phyloP scores from a whole-genome alignment of 2,329 filamentous ascomycete species.

The Colletotrichum shisoi region DNA sequence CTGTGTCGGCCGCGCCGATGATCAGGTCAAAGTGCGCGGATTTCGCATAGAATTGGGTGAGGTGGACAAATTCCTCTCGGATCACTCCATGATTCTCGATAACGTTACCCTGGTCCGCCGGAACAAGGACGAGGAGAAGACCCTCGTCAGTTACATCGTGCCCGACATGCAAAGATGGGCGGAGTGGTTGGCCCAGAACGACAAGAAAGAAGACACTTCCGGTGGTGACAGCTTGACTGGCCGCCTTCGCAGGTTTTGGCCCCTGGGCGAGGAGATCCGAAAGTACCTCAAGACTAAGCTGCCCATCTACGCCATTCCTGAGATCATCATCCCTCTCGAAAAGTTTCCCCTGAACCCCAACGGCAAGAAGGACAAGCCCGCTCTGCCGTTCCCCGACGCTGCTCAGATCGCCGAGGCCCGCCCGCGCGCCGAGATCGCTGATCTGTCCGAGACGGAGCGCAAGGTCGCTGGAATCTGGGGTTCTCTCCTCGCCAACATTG shows the following conservation, averaged over 20 bases:
- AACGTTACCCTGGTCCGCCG: slow-evolving; percentile 75
- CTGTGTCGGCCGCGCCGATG: slow-evolving; percentile 79
- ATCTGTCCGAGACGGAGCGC: slow-evolving; percentile 68
- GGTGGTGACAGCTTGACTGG: slow-evolving; percentile 3
- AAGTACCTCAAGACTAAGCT: slow-evolving; percentile 75
- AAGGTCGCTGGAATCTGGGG: slow-evolving; percentile 50
- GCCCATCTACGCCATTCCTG: slow-evolving; percentile 51
- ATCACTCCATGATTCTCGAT: slow-evolving; percentile 14
- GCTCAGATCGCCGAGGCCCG: slow-evolving; percentile 18
- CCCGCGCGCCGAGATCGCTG: not conserved
- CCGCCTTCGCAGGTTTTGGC: slow-evolving; percentile 9
- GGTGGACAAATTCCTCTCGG: slow-evolving; percentile 66
- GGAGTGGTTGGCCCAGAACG: slow-evolving; percentile 50
- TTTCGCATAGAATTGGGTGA: slow-evolving; percentile 95
- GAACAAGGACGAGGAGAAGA: slow-evolving; percentile 85
- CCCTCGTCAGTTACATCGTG: slow-evolving; percentile 87
- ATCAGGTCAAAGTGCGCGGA: slow-evolving; percentile 94
- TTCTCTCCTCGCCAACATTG: slow-evolving; percentile 49
- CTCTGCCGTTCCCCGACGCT: slow-evolving; percentile 75
- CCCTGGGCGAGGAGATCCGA: slow-evolving; percentile 60
- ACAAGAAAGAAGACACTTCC: slow-evolving; percentile 50
- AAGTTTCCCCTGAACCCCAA: slow-evolving; percentile 77
- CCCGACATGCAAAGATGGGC: slow-evolving; percentile 56
- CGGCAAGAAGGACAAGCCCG: slow-evolving; percentile 81
- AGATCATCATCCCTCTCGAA: slow-evolving; percentile 42